These are phyloP conservation scores for Saturnispora saitoi DNA, from an alignment of 805 yeast genomes.

Conservation along the genomic window DNA sequence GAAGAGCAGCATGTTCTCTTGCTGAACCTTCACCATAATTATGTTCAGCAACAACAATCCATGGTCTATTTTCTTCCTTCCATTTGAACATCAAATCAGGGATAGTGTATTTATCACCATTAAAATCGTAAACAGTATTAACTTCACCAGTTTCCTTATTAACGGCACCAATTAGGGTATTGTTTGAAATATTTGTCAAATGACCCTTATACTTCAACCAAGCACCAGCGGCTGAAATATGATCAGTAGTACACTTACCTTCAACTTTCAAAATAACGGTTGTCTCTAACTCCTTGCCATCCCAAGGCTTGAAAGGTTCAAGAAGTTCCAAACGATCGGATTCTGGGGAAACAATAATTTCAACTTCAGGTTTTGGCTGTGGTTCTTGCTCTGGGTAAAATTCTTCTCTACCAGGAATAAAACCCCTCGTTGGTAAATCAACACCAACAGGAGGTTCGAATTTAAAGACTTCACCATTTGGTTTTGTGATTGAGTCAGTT, in stretches of 20 bases:
- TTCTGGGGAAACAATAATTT: constrained; percentile 58
- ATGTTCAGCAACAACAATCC: constrained; percentile 96
- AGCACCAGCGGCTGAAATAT: constrained; percentile 96
- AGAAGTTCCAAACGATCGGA: constrained; percentile 86
- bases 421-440: constrained; percentile 84
- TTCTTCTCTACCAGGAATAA: constrained; percentile 70
- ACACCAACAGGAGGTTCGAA: constrained; percentile 82
- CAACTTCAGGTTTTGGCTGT: constrained; percentile 43
- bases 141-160: constrained; percentile 96
- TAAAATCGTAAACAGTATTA: constrained; percentile 78
- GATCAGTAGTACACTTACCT: constrained; percentile 98
- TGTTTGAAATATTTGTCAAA: constrained; percentile 87
- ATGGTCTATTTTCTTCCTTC: constrained; percentile 76
- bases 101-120: constrained; percentile 67
- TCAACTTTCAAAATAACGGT: constrained; percentile 81
- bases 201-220: constrained; percentile 99
- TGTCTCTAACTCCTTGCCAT: constrained; percentile 72
- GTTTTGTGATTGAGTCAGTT: constrained; percentile 79
- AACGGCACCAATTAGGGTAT: constrained; percentile 94
- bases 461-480: constrained; percentile 85
- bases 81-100: constrained; percentile 97
- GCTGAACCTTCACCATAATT: constrained; percentile 99
- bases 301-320: constrained; percentile 84
- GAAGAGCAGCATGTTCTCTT: constrained; percentile 96
- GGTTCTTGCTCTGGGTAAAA: constrained; percentile 52